phyloP scores from a whole-genome alignment of 225 moss, liverwort and hornwort genomes.

The Pleurozium schreberi region DNA sequence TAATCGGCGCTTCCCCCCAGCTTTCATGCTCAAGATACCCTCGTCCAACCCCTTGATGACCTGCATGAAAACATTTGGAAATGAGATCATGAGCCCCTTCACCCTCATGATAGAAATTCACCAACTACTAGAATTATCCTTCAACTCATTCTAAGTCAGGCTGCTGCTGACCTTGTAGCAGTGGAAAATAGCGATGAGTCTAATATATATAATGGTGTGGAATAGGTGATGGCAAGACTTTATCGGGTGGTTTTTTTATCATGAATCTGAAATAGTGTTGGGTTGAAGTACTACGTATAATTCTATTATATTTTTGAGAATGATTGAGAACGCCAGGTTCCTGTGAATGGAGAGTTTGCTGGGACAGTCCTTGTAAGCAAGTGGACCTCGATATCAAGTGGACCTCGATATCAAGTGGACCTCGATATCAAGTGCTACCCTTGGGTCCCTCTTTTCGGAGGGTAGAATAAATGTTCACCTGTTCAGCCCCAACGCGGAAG shows the following conservation, averaged over 20 bases:
- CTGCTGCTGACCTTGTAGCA: neutral
- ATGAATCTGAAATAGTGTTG: neutral
- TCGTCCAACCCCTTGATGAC: constrained; percentile 23
- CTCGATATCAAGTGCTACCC: neutral
- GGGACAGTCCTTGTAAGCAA: neutral
- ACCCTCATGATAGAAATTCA: neutral
- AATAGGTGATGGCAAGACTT: neutral
- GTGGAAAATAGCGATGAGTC: neutral
- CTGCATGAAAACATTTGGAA: neutral
- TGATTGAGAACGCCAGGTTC: neutral
- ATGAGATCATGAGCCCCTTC: neutral
- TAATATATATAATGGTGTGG: neutral
- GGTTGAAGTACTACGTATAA: too few relatives aligned
- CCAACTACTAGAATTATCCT: neutral
- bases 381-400: neutral
- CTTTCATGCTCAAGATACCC: constrained; percentile 28
- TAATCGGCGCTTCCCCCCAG: constrained; percentile 23
- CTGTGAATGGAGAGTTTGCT: neutral
- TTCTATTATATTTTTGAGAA: neutral
- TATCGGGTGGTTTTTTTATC: neutral
- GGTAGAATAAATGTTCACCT: constrained; percentile 16
- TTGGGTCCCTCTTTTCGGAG: neutral
- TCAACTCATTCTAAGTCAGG: neutral
- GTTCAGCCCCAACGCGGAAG: constrained; percentile 57
- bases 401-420: too few relatives aligned